Base-by-base conservation (phyloP, 2,329 filamentous ascomycete species). In the Arthroderma sp. region DNA sequence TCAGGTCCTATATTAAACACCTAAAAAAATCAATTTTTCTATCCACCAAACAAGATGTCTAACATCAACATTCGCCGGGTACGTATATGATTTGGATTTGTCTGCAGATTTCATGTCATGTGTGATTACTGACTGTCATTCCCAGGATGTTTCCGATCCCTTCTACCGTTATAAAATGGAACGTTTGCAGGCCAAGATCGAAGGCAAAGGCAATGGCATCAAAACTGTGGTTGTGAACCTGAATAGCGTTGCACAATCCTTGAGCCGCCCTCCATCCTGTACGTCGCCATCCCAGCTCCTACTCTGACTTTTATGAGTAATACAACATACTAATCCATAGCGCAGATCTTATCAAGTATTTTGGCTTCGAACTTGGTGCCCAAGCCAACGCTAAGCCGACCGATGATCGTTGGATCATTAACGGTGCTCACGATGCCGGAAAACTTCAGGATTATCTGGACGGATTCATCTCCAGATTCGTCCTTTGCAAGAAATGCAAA, bases 91-190 rank as follows among this genome's bases (percentile, higher is more conserved):
- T 2, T 34, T 30, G 6, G 4, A 6, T 31, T 34, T 3, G 9
- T 4, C 5, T 37, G 6, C n/a, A 33, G 10, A 36, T 4, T 10
- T 37, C 3, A 22, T 22, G 15, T 22, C 15, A 22, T 22, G 15
- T 22, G 15, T 22, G 15, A 22, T 10, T 45, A 36, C 48, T 53
- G 32, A 56, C 40, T 1, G 1, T 42, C 37, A 56, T 50, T 48
- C 36, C 27, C 52, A 64, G 62, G 89, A 96, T 83, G 83, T 94
- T 73, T 83, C 82, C 75, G 91, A 98, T 73, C 83, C 83, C 71
- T 98, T 95, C 80, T 98, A 98, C 74, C 91, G 91, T 68, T 98
- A 98, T 81, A 98, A 98, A 80, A 98, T 98, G 91, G 91, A 96
- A 74, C 83, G 81, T 59, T 74, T 98, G 64, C 86, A 94, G 75